Evolutionary conservation across 176 grass and related monocot genomes (phyloP).

Genomic region (Triticum aestivum): IWGSC_CS_RefSeq_v2.1 NC_057809.1:432863917-432864416

Average conservation of each 20-base stretch:
- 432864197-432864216: slow-evolving; percentile 19
- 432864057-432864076: slow-evolving; percentile 96
- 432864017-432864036: slow-evolving; percentile 81
- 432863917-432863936: slow-evolving; percentile 1
- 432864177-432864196: slow-evolving; percentile 78
- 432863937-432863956: slow-evolving; percentile 4
- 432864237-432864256: background rate
- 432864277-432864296: background rate
- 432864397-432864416: too few relatives aligned
- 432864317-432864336: too few relatives aligned
- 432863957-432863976: background rate
- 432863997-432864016: slow-evolving; percentile 86
- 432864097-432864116: slow-evolving; percentile 94
- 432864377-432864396: too few relatives aligned
- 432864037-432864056: slow-evolving; percentile 80
- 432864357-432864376: too few relatives aligned
- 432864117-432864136: slow-evolving; percentile 95
- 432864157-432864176: slow-evolving; percentile 82
- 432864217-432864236: background rate
- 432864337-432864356: too few relatives aligned
- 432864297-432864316: too few relatives aligned
- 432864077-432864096: slow-evolving; percentile 98
- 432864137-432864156: slow-evolving; percentile 61
- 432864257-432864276: background rate
- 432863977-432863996: slow-evolving; percentile 29